A percentile compares a stretch with the other conserved stretches of the same genome.
Conservation (phyloP, 2,329 filamentous ascomycete species). For the Colletotrichum coccodes region DNA sequence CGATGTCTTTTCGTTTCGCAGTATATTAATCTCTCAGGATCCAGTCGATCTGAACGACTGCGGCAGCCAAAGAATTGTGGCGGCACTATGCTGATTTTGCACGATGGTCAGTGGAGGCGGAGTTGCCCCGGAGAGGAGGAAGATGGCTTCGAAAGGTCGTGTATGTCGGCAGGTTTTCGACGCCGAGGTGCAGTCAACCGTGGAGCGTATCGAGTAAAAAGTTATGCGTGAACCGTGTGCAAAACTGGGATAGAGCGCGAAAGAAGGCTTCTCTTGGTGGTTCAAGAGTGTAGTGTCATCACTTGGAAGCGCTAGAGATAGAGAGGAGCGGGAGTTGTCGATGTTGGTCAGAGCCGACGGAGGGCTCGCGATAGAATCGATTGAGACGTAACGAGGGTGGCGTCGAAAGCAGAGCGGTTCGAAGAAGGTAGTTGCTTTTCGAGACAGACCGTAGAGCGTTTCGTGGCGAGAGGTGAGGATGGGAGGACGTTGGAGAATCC, state of each 20-base stretch:
- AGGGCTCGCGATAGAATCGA: neutral
- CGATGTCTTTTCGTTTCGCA: conserved; percentile 28
- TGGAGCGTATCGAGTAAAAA: neutral
- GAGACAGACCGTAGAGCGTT: neutral
- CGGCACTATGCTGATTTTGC: neutral
- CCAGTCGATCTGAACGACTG: conserved; percentile 29
- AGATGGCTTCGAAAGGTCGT: conserved; percentile 8
- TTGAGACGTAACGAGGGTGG: neutral
- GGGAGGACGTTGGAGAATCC: neutral
- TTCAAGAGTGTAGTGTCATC: conserved; percentile 7
- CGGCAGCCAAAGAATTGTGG: conserved; percentile 14
- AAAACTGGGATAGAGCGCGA: neutral
- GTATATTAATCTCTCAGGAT: neutral
- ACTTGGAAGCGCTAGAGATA: neutral
- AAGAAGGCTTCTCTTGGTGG: neutral
- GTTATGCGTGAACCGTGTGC: neutral
- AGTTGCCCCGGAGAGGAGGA: conserved; percentile 5
- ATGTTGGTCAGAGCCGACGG: neutral
- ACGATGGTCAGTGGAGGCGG: conserved; percentile 7
- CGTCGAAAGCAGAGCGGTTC: neutral
- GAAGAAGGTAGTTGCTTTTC: neutral
- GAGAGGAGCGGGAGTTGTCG: neutral
- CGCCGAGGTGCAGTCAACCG: neutral
- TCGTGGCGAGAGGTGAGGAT: neutral
- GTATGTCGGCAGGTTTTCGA: conserved; percentile 5